Conservation (phyloP, 768 basidiomycete species). For the Leccinellum albellum region DNA sequence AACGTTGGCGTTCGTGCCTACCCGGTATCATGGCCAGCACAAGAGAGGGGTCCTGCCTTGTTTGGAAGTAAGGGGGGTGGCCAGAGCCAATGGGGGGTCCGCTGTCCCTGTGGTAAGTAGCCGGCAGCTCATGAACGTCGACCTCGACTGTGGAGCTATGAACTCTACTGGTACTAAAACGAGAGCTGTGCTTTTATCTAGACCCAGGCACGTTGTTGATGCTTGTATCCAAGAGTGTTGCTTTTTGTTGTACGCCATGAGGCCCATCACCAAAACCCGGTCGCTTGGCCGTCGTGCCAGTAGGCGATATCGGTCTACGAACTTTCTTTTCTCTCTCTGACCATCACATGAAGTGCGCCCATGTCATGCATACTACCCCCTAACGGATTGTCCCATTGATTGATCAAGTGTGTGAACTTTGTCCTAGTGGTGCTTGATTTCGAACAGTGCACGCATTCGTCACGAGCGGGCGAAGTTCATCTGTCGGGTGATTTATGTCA, state of each 20-base stretch:
- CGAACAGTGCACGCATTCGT: conserved; percentile 4
- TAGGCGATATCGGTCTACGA: conserved; percentile 2
- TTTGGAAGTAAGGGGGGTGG: conserved; percentile 9
- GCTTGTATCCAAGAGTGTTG: conserved; percentile 7
- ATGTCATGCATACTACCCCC: not conserved
- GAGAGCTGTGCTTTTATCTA: conserved; percentile 12
- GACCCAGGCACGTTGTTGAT: conserved; percentile 14
- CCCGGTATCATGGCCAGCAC: conserved; percentile 5
- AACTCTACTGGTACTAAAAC: not conserved
- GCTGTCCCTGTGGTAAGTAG: no score
- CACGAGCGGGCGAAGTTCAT: not conserved
- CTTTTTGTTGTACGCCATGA: conserved; percentile 2
- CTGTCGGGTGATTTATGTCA: not conserved
- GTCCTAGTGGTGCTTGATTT: not conserved
- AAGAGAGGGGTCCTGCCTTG: conserved; percentile 5
- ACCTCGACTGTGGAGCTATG: not conserved
- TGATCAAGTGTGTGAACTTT: no score
- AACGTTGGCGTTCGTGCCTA: conserved; percentile 23
- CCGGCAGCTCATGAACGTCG: conserved; percentile 1
- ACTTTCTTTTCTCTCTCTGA: conserved; percentile 6
- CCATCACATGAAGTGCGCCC: not conserved
- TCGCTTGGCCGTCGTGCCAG: conserved; percentile 14
- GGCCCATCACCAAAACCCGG: conserved; percentile 13
- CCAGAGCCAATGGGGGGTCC: not conserved
- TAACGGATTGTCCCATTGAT: no score